phyloP scores from a whole-genome alignment of 2,329 filamentous ascomycete species.

The Sporothrix luriei region DNA sequence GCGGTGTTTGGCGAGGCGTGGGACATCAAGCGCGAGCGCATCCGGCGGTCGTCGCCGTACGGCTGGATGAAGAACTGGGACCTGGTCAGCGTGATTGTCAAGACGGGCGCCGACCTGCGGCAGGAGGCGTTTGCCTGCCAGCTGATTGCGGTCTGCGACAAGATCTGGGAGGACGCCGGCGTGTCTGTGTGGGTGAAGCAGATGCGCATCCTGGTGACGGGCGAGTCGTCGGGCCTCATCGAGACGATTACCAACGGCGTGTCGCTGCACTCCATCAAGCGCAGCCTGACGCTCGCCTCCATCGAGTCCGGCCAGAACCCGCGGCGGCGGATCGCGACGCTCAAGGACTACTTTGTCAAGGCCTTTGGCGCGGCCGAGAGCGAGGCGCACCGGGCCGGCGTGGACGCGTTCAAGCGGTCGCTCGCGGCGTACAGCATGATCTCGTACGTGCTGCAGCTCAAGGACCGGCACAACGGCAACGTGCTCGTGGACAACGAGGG shows the following conservation, averaged over 20 bases:
- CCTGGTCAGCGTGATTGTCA: conserved; percentile 82
- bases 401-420: conserved; percentile 79
- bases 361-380: conserved; percentile 73
- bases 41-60: conserved; percentile 79
- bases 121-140: conserved; percentile 88
- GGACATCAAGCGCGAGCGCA: conserved; percentile 81
- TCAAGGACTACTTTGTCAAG: conserved; percentile 80
- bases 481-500: conserved; percentile 83
- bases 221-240: conserved; percentile 80
- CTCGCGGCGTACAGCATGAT: conserved; percentile 84
- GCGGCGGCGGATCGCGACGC: conserved; percentile 73
- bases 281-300: conserved; percentile 74
- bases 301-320: conserved; percentile 74
- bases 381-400: conserved; percentile 69
- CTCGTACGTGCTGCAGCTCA: conserved; percentile 79
- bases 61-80: conserved; percentile 93
- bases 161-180: conserved; percentile 75
- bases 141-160: conserved; percentile 77
- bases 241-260: conserved; percentile 89
- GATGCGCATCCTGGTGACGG: conserved; percentile 84
- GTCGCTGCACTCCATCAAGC: conserved; percentile 82
- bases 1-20: conserved; percentile 86
- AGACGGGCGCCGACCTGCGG: conserved; percentile 78
- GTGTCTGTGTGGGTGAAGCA: conserved; percentile 85
- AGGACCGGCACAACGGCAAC: conserved; percentile 85